Percentiles rank a stretch among this genome's conserved stretches.
Evolutionary conservation across 257 asterid genomes (phyloP).

Genomic region (Gentiana macrophylla): DNA sequence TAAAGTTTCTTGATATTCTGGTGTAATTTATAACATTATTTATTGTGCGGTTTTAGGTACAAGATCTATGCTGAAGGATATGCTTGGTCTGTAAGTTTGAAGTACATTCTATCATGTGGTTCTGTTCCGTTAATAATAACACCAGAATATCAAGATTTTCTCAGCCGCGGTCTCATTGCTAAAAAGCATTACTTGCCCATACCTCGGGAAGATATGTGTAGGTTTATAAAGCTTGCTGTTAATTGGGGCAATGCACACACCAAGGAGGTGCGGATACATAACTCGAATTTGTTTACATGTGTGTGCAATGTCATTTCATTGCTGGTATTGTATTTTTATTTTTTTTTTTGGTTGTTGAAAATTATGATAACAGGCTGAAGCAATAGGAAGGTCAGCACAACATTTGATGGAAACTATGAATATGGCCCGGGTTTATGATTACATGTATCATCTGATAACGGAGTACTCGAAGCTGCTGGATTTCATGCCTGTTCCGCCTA

Average conservation of each 20-base stretch:
- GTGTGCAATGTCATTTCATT: no score
- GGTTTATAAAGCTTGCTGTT: constrained; percentile 37
- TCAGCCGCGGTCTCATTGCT: constrained; percentile 50
- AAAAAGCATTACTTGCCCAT: constrained; percentile 31
- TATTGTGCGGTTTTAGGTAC: constrained; percentile 26
- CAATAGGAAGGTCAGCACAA: constrained; percentile 54
- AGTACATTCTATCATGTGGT: constrained; percentile 64
- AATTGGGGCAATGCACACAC: constrained; percentile 59
- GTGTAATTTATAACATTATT: background rate
- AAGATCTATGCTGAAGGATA: constrained; percentile 81
- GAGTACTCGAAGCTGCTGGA: constrained; percentile 50
- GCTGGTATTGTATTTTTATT: no score
- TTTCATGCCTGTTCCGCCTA: constrained; percentile 39
- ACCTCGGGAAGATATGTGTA: constrained; percentile 33
- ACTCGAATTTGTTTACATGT: background rate
- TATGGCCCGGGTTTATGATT: constrained; percentile 56
- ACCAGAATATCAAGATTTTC: constrained; percentile 49
- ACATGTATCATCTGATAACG: constrained; percentile 50
- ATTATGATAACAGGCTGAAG: constrained; percentile 35
- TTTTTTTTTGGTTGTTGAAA: background rate
- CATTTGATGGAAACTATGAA: constrained; percentile 42
- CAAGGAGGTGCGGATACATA: constrained; percentile 19
- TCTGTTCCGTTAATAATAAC: constrained; percentile 44
- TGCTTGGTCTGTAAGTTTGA: constrained; percentile 85
- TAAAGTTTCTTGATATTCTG: no score